These are phyloP conservation scores for Cicer chorassanicum DNA, from an alignment of 306 rosid genomes.

Conservation along the genomic window DNA sequence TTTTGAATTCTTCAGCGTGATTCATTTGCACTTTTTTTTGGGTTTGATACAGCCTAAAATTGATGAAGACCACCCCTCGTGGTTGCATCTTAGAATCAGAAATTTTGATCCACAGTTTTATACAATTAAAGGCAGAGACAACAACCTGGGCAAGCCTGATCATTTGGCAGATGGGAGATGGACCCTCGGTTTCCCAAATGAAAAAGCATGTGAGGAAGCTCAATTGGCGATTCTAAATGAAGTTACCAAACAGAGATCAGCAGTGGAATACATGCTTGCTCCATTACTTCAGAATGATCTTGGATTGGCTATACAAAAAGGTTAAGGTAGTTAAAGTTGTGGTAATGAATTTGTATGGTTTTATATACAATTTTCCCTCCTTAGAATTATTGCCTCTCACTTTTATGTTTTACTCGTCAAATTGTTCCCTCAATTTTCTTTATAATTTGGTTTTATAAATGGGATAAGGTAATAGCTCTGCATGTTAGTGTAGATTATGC, in stretches of 20 bases:
- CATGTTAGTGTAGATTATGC: slow-evolving; percentile 33
- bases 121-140: slow-evolving; percentile 49
- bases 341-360: slow-evolving; percentile 36
- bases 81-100: slow-evolving; percentile 83
- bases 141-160: slow-evolving; percentile 46
- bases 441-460: slow-evolving; percentile 8
- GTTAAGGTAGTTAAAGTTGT: slow-evolving; percentile 46
- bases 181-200: slow-evolving; percentile 76
- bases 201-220: slow-evolving; percentile 72
- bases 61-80: slow-evolving; percentile 69
- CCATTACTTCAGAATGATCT: slow-evolving; percentile 62
- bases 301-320: slow-evolving; percentile 49
- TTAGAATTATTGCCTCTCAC: neutral
- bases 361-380: slow-evolving; percentile 11
- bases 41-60: slow-evolving; percentile 67
- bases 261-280: slow-evolving; percentile 59
- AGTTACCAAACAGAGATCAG: slow-evolving; percentile 71
- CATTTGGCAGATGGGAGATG: slow-evolving; percentile 74
- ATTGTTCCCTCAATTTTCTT: neutral
- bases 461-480: slow-evolving; percentile 15
- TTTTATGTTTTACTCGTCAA: slow-evolving; percentile 2
- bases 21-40: neutral
- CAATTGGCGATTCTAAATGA: slow-evolving; percentile 58
- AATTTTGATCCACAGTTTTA: slow-evolving; percentile 61
- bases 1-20: slow-evolving; percentile 18